Percentiles rank a stretch among this genome's conserved stretches.
These are phyloP conservation scores for Colletotrichum camelliae DNA, from an alignment of 2,329 filamentous ascomycete species.

Conservation along the genomic window DNA sequence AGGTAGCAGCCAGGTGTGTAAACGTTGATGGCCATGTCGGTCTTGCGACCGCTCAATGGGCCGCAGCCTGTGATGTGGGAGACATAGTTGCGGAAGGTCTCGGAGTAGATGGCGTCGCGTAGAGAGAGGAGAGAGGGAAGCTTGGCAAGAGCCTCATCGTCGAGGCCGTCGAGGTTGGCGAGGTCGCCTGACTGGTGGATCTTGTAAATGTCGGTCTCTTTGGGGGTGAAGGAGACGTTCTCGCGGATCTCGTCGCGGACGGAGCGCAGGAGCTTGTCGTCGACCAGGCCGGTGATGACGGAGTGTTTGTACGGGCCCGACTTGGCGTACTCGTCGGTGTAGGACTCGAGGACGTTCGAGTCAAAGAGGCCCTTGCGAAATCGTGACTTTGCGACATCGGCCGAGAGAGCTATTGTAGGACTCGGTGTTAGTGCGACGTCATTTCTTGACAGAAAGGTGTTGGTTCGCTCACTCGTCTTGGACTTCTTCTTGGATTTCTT, in stretches of 20 bases:
- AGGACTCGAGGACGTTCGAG: slow-evolving; percentile 58
- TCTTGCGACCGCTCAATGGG: slow-evolving; percentile 88
- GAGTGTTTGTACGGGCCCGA: slow-evolving; percentile 87
- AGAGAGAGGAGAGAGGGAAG: slow-evolving; percentile 88
- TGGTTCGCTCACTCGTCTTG: slow-evolving; percentile 52
- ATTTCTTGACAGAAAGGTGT: not conserved
- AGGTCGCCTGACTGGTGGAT: slow-evolving; percentile 98
- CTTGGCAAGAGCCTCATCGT: slow-evolving; percentile 82
- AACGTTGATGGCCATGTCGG: slow-evolving; percentile 98
- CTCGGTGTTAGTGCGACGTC: slow-evolving; percentile 20
- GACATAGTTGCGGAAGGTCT: slow-evolving; percentile 86
- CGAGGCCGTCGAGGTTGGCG: slow-evolving; percentile 93
- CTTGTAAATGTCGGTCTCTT: slow-evolving; percentile 99
- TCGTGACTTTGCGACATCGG: slow-evolving; percentile 57
- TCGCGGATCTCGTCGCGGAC: slow-evolving; percentile 89
- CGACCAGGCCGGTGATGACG: slow-evolving; percentile 82
- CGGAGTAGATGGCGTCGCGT: slow-evolving; percentile 94
- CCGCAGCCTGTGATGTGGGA: slow-evolving; percentile 86
- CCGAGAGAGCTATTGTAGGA: slow-evolving; percentile 44
- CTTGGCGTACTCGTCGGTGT: slow-evolving; percentile 66
- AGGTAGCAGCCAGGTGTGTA: slow-evolving; percentile 97
- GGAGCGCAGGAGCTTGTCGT: slow-evolving; percentile 80
- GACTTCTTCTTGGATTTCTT: slow-evolving; percentile 58
- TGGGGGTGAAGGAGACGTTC: slow-evolving; percentile 94
- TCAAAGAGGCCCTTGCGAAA: slow-evolving; percentile 74